Evolutionary conservation across 768 basidiomycete species (phyloP).

Genomic region (Kwoniella dendrophila): DNA sequence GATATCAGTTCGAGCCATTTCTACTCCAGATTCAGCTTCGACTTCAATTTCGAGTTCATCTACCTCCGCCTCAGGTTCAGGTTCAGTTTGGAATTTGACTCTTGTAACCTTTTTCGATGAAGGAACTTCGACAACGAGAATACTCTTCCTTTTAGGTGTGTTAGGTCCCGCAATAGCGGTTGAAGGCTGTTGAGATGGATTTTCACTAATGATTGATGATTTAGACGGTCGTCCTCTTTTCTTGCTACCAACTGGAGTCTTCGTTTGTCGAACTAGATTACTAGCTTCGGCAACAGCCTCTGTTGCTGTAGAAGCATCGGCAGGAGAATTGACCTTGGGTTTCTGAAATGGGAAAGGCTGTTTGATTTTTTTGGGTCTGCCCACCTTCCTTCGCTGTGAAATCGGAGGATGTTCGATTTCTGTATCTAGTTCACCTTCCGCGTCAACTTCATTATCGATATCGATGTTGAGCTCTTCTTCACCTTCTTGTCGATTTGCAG

Average conservation of each 20-base stretch:
- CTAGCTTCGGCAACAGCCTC: too few relatives aligned
- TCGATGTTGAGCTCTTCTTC: constrained; percentile 7
- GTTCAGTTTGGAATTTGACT: constrained; percentile 8
- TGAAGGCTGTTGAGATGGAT: background rate
- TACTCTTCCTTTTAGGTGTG: background rate
- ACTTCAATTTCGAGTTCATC: background rate
- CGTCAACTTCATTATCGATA: background rate
- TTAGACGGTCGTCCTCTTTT: too few relatives aligned
- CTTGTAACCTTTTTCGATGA: constrained; percentile 7
- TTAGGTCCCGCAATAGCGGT: background rate
- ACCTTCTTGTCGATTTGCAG: background rate
- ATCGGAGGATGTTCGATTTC: background rate
- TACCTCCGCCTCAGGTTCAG: background rate
- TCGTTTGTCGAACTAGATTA: too few relatives aligned
- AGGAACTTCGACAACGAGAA: constrained; percentile 1
- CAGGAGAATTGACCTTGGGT: too few relatives aligned
- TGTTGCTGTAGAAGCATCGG: too few relatives aligned
- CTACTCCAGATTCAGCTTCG: background rate
- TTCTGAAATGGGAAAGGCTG: too few relatives aligned
- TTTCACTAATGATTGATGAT: background rate
- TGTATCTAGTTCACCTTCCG: background rate
- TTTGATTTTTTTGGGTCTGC: constrained; percentile 1
- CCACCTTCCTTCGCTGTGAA: background rate
- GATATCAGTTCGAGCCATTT: too few relatives aligned
- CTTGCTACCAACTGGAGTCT: too few relatives aligned